Evolutionary conservation across 1,284 basidiomycete species (phyloP), one percentile per base, ranked within the genome.

Genomic region (Neotropicomus parvogracilis): DNA sequence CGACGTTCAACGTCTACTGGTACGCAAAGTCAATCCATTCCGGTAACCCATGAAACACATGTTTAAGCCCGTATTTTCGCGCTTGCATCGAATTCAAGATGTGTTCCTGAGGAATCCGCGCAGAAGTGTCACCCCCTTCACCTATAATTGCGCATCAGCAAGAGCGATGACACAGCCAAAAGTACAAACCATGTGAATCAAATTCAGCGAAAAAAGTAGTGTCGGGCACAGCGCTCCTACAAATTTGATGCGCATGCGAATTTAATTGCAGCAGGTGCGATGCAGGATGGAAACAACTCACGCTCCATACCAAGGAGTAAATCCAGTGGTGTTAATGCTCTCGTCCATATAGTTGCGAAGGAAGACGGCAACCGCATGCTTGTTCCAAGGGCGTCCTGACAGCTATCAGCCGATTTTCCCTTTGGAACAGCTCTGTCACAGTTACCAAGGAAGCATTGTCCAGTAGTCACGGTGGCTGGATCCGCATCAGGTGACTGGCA

Each of bases 171-270:
- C 8, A 26, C 11, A 13, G 11, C 8, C 8, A 8, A 36, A 40
- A 47, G 10, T 5, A 12, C 10, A 3, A 49, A 77, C 81, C 81
- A 16, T 66, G 68, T 1, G 81, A 82, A 17, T 71, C 65, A 50
- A 66, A 82, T 59, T 85, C 83, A 0, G 81, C 83, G 42, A 77
- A 84, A 57, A 78, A 81, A 0, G 75, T 77, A 4, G 81, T 81
- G 54, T 75, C 74, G 49, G 75, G 67, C 33, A 83, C 77, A 3
- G 68, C 64, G 0, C 66, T 69, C 38, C 78, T 80, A 44, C 16
- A n/a, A n/a, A n/a, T 37, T 10, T 40, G 17, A 37, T 26, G 39
- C n/a, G 9, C 32, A 19, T 38, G n/a, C 17, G 24, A 12, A 35
- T 29, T 44, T 16, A 31, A 17, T 40, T 31, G 20, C 16, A n/a